A percentile compares a stretch with the other conserved stretches of the same genome.
These are phyloP conservation scores for Clonostachys byssicola DNA, from an alignment of 2,329 filamentous ascomycete species.

Conservation along the genomic window DNA sequence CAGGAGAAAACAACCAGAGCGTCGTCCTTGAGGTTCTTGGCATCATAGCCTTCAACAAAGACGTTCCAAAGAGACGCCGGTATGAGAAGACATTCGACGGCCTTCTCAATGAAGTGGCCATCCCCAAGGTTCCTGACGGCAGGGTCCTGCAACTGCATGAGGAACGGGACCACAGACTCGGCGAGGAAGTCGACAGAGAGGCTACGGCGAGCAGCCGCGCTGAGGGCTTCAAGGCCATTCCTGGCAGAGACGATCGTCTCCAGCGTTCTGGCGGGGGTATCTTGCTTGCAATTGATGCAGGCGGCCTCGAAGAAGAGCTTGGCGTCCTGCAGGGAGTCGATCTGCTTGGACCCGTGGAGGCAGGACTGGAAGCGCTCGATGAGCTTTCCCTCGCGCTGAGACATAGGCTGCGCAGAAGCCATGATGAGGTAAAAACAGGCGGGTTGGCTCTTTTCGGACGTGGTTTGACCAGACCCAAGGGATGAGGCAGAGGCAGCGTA, in stretches of 20 bases:
- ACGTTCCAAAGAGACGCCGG: slow-evolving; percentile 52
- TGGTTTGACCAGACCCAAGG: too few relatives aligned
- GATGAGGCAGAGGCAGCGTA: too few relatives aligned
- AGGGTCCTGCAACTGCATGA: slow-evolving; percentile 32
- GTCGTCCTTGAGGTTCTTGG: slow-evolving; percentile 19
- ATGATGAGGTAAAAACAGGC: too few relatives aligned
- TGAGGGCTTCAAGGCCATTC: slow-evolving; percentile 11
- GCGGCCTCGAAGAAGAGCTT: slow-evolving; percentile 18
- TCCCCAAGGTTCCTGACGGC: slow-evolving; percentile 40
- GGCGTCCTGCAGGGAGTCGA: slow-evolving; percentile 9
- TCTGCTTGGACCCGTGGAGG: slow-evolving; percentile 4
- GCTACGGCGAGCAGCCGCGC: slow-evolving; percentile 15
- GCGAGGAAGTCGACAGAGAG: slow-evolving; percentile 19
- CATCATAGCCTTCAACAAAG: slow-evolving; percentile 24
- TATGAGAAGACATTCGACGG: slow-evolving; percentile 40
- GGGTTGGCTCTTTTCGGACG: too few relatives aligned
- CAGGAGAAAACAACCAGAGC: slow-evolving; percentile 36
- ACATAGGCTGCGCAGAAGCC: too few relatives aligned
- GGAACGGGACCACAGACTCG: slow-evolving; percentile 21
- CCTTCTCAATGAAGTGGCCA: slow-evolving; percentile 40
- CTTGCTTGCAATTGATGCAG: slow-evolving; percentile 2
- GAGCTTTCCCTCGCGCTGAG: neutral
- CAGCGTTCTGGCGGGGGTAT: slow-evolving; percentile 12
- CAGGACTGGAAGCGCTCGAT: slow-evolving; percentile 6
- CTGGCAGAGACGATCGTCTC: slow-evolving; percentile 16